Percentiles rank a stretch among this genome's conserved stretches.
These are phyloP conservation scores for Pythium dissotocum DNA, from an alignment of 352 stramenopile species.

Conservation along the genomic window DNA sequence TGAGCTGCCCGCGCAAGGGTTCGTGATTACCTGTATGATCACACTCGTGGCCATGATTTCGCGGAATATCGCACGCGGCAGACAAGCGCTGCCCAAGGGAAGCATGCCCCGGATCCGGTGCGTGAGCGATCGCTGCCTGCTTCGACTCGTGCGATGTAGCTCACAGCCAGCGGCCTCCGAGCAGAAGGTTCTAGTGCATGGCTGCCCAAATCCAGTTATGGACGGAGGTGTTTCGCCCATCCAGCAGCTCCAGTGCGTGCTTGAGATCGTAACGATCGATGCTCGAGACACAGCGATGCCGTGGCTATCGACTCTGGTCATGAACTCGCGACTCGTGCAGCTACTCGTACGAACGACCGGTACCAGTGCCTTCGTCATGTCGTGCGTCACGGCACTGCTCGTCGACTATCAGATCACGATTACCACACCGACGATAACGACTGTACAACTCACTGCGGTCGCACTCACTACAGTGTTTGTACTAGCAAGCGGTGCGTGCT, in stretches of 20 bases:
- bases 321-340: background rate
- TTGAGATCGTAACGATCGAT: background rate
- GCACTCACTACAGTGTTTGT: background rate
- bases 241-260: background rate
- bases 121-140: background rate
- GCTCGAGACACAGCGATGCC: background rate
- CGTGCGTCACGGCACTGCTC: background rate
- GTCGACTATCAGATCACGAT: background rate
- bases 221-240: background rate
- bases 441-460: background rate
- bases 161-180: too few species aligned
- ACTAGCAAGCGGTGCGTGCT: background rate
- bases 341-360: background rate
- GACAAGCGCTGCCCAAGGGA: background rate
- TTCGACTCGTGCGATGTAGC: background rate
- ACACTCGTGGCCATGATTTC: background rate
- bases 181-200: too few species aligned
- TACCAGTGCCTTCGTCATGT: background rate
- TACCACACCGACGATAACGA: background rate
- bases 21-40: background rate
- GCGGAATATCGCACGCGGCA: background rate
- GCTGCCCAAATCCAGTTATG: background rate
- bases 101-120: background rate
- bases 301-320: background rate
- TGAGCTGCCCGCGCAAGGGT: background rate